These are phyloP conservation scores for Alternaria consortialis DNA, from an alignment of 2,329 filamentous ascomycete genomes.

Conservation along the genomic window DNA sequence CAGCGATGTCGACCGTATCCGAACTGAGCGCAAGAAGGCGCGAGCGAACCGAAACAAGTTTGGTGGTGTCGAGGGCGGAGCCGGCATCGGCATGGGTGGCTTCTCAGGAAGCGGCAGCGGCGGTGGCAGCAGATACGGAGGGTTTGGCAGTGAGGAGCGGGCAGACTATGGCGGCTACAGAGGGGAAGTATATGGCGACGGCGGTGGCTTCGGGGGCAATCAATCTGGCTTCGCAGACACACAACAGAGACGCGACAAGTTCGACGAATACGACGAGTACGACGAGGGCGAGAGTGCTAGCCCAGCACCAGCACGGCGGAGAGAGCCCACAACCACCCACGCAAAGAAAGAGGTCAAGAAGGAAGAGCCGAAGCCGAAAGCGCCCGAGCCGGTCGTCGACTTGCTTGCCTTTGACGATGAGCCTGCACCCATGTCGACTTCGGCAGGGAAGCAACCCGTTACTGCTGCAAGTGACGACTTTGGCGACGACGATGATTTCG, in stretches of 20 bases:
- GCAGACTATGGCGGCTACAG: conserved; percentile 72
- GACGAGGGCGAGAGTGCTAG: conserved; percentile 74
- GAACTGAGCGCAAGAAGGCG: conserved; percentile 82
- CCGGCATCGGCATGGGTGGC: conserved; percentile 65
- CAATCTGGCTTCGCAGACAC: conserved; percentile 71
- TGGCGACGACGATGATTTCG: conserved; percentile 86
- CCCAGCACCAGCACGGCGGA: conserved; percentile 61
- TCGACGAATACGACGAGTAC: conserved; percentile 97
- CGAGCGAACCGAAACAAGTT: conserved; percentile 92
- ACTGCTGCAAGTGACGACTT: conserved; percentile 54
- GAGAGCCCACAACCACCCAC: conserved; percentile 53
- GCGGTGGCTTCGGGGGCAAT: conserved; percentile 89
- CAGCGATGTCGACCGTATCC: conserved; percentile 87
- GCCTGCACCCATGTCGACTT: conserved; percentile 60
- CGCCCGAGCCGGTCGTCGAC: conserved; percentile 80
- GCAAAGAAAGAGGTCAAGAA: conserved; percentile 64
- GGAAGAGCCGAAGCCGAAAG: conserved; percentile 78
- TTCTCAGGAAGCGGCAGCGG: conserved; percentile 61
- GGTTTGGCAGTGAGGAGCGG: conserved; percentile 75
- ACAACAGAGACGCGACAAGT: conserved; percentile 73
- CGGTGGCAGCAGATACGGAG: conserved; percentile 74
- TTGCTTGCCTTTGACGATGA: conserved; percentile 91
- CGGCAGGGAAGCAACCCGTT: conserved; percentile 56
- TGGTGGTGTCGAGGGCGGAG: conserved; percentile 87
- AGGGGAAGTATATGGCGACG: conserved; percentile 89